Percentiles rank a stretch among this genome's conserved stretches.
These are phyloP conservation scores for Mentha longifolia DNA, from an alignment of 257 asterid species.

Conservation along the genomic window DNA sequence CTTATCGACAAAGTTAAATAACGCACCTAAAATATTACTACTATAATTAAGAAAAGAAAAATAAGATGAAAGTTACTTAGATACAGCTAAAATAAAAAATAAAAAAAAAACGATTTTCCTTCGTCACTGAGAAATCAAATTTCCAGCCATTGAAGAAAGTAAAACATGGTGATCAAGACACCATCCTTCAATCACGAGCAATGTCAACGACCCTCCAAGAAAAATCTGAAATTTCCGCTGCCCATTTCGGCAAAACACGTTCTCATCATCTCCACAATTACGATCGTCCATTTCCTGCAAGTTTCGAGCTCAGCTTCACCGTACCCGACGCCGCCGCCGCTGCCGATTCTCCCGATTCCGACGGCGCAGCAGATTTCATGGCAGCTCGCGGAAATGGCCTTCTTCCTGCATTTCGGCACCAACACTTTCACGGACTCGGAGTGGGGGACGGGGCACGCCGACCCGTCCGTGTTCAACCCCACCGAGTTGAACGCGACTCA, in stretches of 20 bases:
- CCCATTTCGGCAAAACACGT: slow-evolving; percentile 28
- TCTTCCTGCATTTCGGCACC: slow-evolving; percentile 89
- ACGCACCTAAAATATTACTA: too few relatives aligned
- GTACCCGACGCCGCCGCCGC: slow-evolving; percentile 68
- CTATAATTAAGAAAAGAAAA: neutral
- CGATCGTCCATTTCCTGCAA: slow-evolving; percentile 22
- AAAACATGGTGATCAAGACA: slow-evolving; percentile 31
- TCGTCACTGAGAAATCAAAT: neutral
- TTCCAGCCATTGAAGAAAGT: neutral
- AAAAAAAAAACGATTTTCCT: neutral
- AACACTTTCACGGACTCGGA: slow-evolving; percentile 85
- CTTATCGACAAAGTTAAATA: too few relatives aligned
- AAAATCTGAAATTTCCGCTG: slow-evolving; percentile 27
- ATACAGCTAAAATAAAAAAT: neutral
- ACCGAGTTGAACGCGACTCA: slow-evolving; percentile 71
- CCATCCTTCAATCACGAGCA: slow-evolving; percentile 13
- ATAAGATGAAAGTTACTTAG: too few relatives aligned
- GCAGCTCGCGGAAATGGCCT: slow-evolving; percentile 91
- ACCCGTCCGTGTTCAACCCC: slow-evolving; percentile 81
- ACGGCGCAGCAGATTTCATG: slow-evolving; percentile 75
- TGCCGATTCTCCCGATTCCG: slow-evolving; percentile 88
- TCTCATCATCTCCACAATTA: slow-evolving; percentile 27
- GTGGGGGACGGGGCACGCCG: slow-evolving; percentile 90
- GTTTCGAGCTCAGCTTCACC: slow-evolving; percentile 34
- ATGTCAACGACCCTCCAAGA: neutral